Conservation (phyloP, 202 grass and related monocot genomes). For the Miscanthus sacchariflorus region DNA sequence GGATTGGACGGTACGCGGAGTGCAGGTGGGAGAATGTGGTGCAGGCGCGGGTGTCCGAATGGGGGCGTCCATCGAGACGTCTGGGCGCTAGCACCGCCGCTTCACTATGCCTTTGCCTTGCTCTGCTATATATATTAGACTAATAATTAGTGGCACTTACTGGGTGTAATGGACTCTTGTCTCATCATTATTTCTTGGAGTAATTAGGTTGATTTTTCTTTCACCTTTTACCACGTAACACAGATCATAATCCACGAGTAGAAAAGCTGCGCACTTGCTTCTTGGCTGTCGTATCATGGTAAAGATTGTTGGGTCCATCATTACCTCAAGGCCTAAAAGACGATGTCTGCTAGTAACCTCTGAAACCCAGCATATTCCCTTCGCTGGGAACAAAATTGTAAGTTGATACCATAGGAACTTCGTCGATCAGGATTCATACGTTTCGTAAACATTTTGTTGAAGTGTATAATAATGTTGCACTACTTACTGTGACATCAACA, state of each 20-base stretch:
- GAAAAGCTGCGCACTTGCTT: neutral
- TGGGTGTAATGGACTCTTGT: slow-evolving; percentile 19
- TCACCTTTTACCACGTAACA: neutral
- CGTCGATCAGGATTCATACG: neutral
- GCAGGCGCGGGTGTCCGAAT: no score
- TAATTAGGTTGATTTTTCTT: neutral
- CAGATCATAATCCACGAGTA: neutral
- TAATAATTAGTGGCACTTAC: neutral
- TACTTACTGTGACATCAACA: neutral
- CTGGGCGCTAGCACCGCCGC: no score
- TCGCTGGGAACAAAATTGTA: neutral
- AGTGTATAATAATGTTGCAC: neutral
- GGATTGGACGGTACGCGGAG: no score
- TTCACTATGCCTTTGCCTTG: neutral
- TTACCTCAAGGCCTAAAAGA: slow-evolving; percentile 5
- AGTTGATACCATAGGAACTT: neutral
- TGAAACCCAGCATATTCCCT: neutral
- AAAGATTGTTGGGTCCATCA: slow-evolving; percentile 39
- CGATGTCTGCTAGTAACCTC: neutral
- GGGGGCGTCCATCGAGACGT: no score
- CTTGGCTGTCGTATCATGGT: slow-evolving; percentile 13
- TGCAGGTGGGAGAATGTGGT: no score
- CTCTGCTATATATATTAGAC: neutral
- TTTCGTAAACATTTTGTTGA: neutral
- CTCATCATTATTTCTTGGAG: slow-evolving; percentile 24